Percentiles rank a stretch among this genome's conserved stretches.
Evolutionary conservation across 768 basidiomycete genomes (phyloP).

Genomic region (Tylopilus subfusipes): DNA sequence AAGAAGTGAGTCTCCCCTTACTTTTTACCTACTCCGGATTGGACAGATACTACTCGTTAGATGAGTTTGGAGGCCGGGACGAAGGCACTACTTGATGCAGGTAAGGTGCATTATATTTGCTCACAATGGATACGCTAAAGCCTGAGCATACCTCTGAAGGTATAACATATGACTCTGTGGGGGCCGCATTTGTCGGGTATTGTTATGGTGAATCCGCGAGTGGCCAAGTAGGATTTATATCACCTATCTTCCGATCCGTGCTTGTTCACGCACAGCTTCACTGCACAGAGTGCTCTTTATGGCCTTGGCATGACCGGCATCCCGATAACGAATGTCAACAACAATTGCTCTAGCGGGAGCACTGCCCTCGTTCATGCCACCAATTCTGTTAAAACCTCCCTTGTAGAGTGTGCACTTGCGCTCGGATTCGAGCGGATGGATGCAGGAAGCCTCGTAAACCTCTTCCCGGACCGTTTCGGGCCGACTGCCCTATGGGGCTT

Average conservation of each 20-base stretch:
- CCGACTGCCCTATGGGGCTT: constrained; percentile 43
- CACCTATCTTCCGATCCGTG: background rate
- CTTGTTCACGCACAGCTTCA: background rate
- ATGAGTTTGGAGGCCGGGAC: constrained; percentile 60
- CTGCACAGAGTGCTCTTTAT: constrained; percentile 64
- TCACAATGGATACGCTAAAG: background rate
- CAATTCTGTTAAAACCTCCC: constrained; percentile 60
- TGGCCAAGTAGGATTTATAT: constrained; percentile 50
- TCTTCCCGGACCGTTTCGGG: constrained; percentile 47
- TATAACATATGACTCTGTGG: background rate
- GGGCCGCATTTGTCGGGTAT: background rate
- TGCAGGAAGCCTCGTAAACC: constrained; percentile 59
- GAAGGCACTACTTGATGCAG: constrained; percentile 80
- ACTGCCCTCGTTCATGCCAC: constrained; percentile 70
- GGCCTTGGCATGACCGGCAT: constrained; percentile 77
- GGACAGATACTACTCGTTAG: background rate
- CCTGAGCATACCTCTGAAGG: background rate
- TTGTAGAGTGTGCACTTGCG: constrained; percentile 69
- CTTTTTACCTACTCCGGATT: background rate
- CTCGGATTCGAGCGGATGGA: constrained; percentile 83
- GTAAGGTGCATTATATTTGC: constrained; percentile 31
- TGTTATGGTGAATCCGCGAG: constrained; percentile 74
- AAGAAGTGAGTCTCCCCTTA: constrained; percentile 45
- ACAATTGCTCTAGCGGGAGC: constrained; percentile 79
- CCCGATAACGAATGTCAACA: constrained; percentile 81